Conservation (phyloP, 73 alveolate genomes). For the Diophrys sp. region DNA sequence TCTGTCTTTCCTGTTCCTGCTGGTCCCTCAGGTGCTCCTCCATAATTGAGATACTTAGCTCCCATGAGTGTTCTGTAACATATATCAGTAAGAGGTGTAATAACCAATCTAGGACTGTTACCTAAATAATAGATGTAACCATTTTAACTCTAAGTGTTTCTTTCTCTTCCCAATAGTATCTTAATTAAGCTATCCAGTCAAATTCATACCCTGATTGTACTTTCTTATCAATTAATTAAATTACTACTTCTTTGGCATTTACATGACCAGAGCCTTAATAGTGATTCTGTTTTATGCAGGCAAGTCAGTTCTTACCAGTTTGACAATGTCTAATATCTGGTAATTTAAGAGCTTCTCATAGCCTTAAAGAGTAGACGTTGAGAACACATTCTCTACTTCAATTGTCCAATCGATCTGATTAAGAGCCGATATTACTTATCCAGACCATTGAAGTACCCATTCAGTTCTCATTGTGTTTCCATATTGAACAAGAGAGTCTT, state of each 20-base stretch:
- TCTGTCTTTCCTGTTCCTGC: too few relatives aligned
- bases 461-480: constrained; percentile 80
- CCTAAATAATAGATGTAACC: too few relatives aligned
- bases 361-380: constrained; percentile 68
- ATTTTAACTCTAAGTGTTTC: too few relatives aligned
- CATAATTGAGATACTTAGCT: too few relatives aligned
- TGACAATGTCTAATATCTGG: constrained; percentile 92
- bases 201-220: constrained; percentile 88
- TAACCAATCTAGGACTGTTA: too few relatives aligned
- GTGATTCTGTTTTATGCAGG: constrained; percentile 95
- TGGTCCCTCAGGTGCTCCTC: too few relatives aligned
- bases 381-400: constrained; percentile 73
- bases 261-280: constrained; percentile 98
- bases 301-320: constrained; percentile 96
- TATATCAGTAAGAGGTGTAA: too few relatives aligned
- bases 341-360: too few relatives aligned
- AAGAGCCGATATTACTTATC: constrained; percentile 89
- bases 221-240: constrained; percentile 76
- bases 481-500: too few relatives aligned
- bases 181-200: constrained; percentile 99
- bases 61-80: too few relatives aligned
- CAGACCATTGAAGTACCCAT: constrained; percentile 98
- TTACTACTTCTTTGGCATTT: constrained; percentile 98
- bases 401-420: constrained; percentile 91
- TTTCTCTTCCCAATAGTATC: too few relatives aligned